These are phyloP conservation scores for Trebouxia gelatinosa DNA, from an alignment of 163 green algal species.

Conservation along the genomic window DNA sequence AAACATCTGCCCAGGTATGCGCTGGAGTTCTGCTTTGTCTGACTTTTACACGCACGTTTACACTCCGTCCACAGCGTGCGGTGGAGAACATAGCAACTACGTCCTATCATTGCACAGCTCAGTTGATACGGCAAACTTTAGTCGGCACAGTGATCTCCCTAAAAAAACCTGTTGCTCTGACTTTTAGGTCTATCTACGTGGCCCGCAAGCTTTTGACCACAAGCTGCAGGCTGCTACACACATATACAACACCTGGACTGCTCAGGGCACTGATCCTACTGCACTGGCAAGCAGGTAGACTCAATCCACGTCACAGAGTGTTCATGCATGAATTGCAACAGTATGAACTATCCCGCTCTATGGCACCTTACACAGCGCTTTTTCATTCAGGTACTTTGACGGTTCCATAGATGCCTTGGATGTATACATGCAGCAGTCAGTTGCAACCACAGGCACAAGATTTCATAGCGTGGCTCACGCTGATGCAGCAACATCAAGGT, in stretches of 20 bases:
- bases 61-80: neutral
- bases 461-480: neutral
- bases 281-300: constrained; percentile 13
- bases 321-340: neutral
- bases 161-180: neutral
- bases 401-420: neutral
- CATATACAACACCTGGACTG: constrained; percentile 36
- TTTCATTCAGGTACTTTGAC: neutral
- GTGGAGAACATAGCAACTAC: neutral
- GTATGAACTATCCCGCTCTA: neutral
- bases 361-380: neutral
- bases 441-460: neutral
- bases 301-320: neutral
- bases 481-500: neutral
- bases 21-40: too few species aligned
- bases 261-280: neutral
- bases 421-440: neutral
- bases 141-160: too few species aligned
- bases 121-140: too few species aligned
- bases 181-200: neutral
- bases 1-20: too few species aligned
- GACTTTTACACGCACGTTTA: neutral
- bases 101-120: neutral
- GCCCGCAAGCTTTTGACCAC: neutral
- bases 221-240: constrained; percentile 20